Evolutionary conservation across 2,329 filamentous ascomycete species (phyloP).

Genomic region (Aspergillus carbonarius): DNA sequence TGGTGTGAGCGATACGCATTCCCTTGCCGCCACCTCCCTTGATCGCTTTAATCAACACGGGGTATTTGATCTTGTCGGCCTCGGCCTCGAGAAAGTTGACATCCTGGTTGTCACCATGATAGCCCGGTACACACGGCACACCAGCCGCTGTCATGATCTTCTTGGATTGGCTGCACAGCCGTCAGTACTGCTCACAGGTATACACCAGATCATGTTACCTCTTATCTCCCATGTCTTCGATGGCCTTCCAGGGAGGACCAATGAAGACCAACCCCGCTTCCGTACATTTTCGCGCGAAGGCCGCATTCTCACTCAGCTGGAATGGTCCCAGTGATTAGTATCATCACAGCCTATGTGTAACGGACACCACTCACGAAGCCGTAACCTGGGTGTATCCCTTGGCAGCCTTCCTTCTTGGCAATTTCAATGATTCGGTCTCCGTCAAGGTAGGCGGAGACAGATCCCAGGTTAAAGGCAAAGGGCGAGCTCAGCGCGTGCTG

Average conservation of each 20-base stretch:
- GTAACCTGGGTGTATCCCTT: conserved; percentile 93
- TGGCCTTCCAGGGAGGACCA: conserved; percentile 77
- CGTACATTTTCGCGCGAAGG: conserved; percentile 83
- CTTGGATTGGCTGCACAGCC: conserved; percentile 65
- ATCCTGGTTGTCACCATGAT: conserved; percentile 84
- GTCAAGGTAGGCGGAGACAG: conserved; percentile 84
- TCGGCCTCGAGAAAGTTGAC: conserved; percentile 61
- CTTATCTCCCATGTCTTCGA: conserved; percentile 87
- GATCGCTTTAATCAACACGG: conserved; percentile 65
- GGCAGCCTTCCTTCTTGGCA: conserved; percentile 80
- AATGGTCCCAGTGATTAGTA: conserved; percentile 2
- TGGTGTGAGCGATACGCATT: conserved; percentile 62
- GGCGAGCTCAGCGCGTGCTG: conserved; percentile 87
- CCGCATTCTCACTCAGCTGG: conserved; percentile 81
- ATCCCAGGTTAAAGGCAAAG: conserved; percentile 79
- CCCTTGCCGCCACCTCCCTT: conserved; percentile 68
- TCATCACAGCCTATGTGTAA: neutral
- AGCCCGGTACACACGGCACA: conserved; percentile 93
- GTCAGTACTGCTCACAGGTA: neutral
- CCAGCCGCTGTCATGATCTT: conserved; percentile 96
- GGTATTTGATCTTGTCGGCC: conserved; percentile 69
- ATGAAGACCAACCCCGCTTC: conserved; percentile 93
- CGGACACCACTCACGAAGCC: conserved; percentile 62
- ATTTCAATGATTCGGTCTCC: conserved; percentile 87
- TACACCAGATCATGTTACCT: conserved; percentile 47